Evolutionary conservation across 176 grass and related monocot genomes (phyloP).

Genomic region (Aegilops longissima): DNA sequence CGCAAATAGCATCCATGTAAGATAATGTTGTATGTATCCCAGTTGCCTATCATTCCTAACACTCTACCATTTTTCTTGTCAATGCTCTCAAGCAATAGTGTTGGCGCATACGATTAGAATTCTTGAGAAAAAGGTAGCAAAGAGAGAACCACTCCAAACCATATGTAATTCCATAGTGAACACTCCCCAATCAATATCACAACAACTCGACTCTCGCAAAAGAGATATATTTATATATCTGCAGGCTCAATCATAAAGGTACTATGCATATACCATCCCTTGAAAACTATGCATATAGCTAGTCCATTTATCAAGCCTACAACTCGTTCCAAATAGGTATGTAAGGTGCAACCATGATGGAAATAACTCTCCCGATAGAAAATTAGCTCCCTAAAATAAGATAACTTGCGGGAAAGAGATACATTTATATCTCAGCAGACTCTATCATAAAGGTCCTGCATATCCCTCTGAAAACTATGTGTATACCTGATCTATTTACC

Average conservation of each 20-base stretch:
- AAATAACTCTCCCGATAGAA: no score
- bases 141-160: no score
- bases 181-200: constrained; percentile 66
- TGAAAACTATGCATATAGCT: no score
- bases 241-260: constrained; percentile 64
- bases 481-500: constrained; percentile 13
- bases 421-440: constrained; percentile 56
- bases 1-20: neutral
- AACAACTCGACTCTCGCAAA: constrained; percentile 40
- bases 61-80: neutral
- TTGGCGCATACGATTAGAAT: neutral
- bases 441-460: constrained; percentile 59
- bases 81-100: neutral
- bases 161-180: constrained; percentile 33
- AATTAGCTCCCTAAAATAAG: no score
- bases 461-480: neutral
- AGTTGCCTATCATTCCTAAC: neutral
- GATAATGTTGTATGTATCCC: neutral
- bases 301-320: no score
- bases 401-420: constrained; percentile 40
- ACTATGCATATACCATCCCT: neutral
- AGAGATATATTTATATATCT: constrained; percentile 64
- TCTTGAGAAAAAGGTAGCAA: neutral
- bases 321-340: no score
- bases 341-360: no score